Base-by-base conservation (phyloP, 495 filamentous ascomycete species). In the Hyaloscypha hepaticicola region DNA sequence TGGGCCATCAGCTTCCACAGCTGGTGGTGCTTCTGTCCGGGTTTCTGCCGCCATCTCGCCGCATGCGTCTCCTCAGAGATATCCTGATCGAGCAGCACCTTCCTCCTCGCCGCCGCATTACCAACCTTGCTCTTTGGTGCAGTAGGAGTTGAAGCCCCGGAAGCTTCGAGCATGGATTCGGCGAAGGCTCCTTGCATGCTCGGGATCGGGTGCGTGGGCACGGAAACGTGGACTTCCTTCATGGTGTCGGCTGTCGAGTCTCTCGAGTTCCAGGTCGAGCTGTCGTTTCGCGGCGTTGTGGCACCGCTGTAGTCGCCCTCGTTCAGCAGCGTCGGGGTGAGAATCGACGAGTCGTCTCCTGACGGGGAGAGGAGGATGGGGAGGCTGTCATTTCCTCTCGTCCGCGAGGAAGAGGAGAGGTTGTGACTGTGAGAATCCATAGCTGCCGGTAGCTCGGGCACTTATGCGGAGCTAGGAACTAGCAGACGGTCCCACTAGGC, bases 141-240 rank as follows among this genome's bases (percentile, higher is more conserved):
- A 25, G 70, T 64, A 55, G 81, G 79, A 25, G 73, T 66, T 5
- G 75, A 65, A 27, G 72, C 77, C 19, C 75, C 76, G 25, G 78
- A 72, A 22, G 89, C 86, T 70, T 96, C 93, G 8, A 45, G 19
- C 38, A 45, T 45, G 24, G 78, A 72, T 21, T 88, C 86, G 70
- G 96, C 93, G 72, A 99, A 97, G 55, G 95, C 91, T 55, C 85
- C 90, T 72, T 97, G 95, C 82, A 99, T 90, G 57, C 85, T 85
- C 19, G 87, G 76, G 61, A 99, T 89, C 2, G 95, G 95, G 75
- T 96, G 92, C 21, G 79, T 73, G 9, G 90, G 89, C 21, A 79
- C 72, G 9, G 90, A 89, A 14, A 80, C 79, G 24, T 78, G 68
- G 49, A 72, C 60, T 33, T 77, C 66, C 55, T 66, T 70, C 64